These are phyloP conservation scores for Euptelea pleiosperma DNA, from an alignment of 164 flowering plant species.

Conservation along the genomic window DNA sequence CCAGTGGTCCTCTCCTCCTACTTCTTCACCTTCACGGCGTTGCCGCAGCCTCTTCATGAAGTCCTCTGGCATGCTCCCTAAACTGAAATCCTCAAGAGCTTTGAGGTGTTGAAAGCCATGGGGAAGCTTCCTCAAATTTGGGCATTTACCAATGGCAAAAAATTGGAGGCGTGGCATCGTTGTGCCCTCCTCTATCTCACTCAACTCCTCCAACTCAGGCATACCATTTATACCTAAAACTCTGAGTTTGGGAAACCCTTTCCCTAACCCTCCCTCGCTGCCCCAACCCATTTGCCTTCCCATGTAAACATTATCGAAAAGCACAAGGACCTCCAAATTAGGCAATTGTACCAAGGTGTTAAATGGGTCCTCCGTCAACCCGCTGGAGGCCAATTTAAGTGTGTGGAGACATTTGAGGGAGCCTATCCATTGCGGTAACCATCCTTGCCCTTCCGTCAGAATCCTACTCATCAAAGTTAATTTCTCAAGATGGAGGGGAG, in stretches of 20 bases:
- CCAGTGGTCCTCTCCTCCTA: no score
- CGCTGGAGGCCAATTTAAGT: not conserved
- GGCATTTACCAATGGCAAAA: not conserved
- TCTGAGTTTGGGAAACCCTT: not conserved
- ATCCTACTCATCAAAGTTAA: not conserved
- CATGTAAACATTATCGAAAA: not conserved
- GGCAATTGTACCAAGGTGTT: not conserved
- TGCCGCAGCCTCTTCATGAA: no score
- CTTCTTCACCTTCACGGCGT: no score
- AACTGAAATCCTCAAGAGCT: no score
- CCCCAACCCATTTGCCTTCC: not conserved
- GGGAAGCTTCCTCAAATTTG: not conserved
- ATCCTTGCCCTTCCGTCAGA: not conserved
- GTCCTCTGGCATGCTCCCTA: no score
- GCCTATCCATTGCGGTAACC: conserved; percentile 5
- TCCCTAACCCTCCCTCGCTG: not conserved
- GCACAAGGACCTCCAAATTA: not conserved
- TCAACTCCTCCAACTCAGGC: not conserved
- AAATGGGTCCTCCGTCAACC: not conserved
- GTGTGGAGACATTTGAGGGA: not conserved
- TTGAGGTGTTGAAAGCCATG: not conserved
- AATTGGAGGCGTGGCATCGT: not conserved
- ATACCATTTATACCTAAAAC: not conserved
- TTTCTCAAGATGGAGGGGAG: conserved; percentile 2
- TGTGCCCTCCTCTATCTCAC: no score